Conservation (phyloP, 495 filamentous ascomycete genomes). For the Penicillium malachiteum region DNA sequence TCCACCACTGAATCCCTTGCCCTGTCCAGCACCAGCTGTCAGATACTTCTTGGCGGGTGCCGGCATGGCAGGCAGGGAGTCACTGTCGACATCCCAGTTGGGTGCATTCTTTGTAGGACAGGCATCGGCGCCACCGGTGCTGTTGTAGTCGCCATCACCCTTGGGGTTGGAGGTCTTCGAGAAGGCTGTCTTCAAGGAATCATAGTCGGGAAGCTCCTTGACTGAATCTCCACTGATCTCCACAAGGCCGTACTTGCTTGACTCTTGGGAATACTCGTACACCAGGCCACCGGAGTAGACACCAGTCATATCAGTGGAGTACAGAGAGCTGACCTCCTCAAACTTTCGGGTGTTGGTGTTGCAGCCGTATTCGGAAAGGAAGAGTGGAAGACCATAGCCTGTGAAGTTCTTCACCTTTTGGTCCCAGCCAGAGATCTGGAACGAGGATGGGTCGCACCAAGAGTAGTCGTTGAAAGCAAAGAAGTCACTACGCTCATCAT, state of each 20-base stretch:
- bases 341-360: slow-evolving; percentile 76
- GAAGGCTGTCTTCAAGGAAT: slow-evolving; percentile 64
- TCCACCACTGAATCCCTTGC: slow-evolving; percentile 65
- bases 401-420: slow-evolving; percentile 90
- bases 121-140: slow-evolving; percentile 57
- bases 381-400: slow-evolving; percentile 88
- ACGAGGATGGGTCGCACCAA: slow-evolving; percentile 86
- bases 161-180: slow-evolving; percentile 59
- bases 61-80: slow-evolving; percentile 75
- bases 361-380: slow-evolving; percentile 96
- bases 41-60: slow-evolving; percentile 65
- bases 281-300: slow-evolving; percentile 96
- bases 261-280: slow-evolving; percentile 89
- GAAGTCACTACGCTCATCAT: slow-evolving; percentile 86
- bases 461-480: slow-evolving; percentile 99
- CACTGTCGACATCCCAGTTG: slow-evolving; percentile 70
- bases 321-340: slow-evolving; percentile 75
- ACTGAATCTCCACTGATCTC: slow-evolving; percentile 58
- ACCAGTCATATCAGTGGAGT: slow-evolving; percentile 77
- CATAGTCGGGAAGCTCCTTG: slow-evolving; percentile 62
- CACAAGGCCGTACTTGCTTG: slow-evolving; percentile 75
- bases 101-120: slow-evolving; percentile 66
- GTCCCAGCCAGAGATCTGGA: slow-evolving; percentile 76
- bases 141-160: slow-evolving; percentile 76
- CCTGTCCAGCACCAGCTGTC: slow-evolving; percentile 69